Evolutionary conservation across 139 green algal species (phyloP).

Genomic region (Yamagishiella unicocca): DNA sequence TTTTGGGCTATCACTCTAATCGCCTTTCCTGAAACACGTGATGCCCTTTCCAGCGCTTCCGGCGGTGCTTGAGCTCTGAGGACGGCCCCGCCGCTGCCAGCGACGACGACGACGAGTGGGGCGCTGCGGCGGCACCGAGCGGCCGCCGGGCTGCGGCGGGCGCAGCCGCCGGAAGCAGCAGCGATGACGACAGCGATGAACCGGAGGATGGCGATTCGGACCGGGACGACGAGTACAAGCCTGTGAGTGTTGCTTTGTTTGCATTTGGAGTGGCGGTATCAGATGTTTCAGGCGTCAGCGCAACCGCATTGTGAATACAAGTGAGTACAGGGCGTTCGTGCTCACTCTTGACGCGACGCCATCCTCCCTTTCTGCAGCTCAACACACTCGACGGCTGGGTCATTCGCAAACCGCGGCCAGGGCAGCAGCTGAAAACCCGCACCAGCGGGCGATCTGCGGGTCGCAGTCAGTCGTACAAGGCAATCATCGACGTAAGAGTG

Average conservation of each 20-base stretch:
- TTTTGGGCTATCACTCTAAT: no score
- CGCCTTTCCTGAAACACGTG: neutral
- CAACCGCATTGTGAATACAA: no score
- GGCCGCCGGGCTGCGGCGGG: neutral
- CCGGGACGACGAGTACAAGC: conserved; percentile 29
- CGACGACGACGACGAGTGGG: conserved; percentile 38
- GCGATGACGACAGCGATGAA: conserved; percentile 7
- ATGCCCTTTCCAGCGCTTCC: conserved; percentile 39
- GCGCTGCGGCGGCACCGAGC: neutral
- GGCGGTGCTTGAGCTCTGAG: conserved; percentile 10
- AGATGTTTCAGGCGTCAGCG: no score
- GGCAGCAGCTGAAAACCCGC: neutral
- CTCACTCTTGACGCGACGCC: neutral
- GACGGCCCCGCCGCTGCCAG: conserved; percentile 15
- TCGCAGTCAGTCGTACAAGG: conserved; percentile 25
- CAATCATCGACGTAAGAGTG: conserved; percentile 18
- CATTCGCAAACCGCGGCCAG: conserved; percentile 52
- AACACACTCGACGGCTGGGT: conserved; percentile 57
- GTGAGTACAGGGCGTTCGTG: no score
- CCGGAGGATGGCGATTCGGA: conserved; percentile 24
- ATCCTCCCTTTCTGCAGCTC: conserved; percentile 37
- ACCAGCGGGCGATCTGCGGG: neutral
- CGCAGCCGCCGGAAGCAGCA: neutral
- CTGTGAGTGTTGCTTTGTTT: conserved; percentile 25
- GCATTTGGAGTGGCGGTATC: neutral